Percentiles rank a stretch among this genome's conserved stretches.
phyloP scores from a whole-genome alignment of 106 monocot species.

The Agapanthus africanus region DNA sequence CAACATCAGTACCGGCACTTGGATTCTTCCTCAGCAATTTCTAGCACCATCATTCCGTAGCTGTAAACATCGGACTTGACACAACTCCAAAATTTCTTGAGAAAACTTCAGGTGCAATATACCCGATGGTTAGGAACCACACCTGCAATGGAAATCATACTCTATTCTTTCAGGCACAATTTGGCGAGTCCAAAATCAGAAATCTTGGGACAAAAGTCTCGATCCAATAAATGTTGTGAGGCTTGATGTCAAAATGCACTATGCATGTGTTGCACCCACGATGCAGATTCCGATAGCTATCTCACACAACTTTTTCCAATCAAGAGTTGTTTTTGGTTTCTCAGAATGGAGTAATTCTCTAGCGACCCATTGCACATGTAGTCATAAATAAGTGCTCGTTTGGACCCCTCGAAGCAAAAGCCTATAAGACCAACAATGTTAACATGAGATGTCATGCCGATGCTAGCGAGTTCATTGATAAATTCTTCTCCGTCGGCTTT shows the following conservation, averaged over 20 bases:
- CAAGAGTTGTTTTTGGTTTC: not conserved
- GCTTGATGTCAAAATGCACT: conserved; percentile 30
- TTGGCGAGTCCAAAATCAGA: conserved; percentile 40
- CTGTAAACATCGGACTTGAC: conserved; percentile 39
- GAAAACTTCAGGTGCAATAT: conserved; percentile 36
- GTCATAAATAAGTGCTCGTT: conserved; percentile 19
- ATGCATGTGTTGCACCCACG: conserved; percentile 17
- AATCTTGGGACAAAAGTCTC: conserved; percentile 34
- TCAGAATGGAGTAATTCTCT: conserved; percentile 4
- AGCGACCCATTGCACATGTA: conserved; percentile 25
- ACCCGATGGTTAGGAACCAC: conserved; percentile 25
- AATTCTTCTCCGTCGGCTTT: conserved; percentile 20
- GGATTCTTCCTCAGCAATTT: conserved; percentile 25
- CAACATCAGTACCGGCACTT: not conserved
- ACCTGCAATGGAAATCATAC: conserved; percentile 21
- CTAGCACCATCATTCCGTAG: conserved; percentile 41
- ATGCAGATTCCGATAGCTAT: conserved; percentile 19
- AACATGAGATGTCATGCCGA: conserved; percentile 16
- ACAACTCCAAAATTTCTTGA: conserved; percentile 19
- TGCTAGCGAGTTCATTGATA: conserved; percentile 20
- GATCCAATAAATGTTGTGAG: conserved; percentile 22
- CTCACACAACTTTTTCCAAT: conserved; percentile 15
- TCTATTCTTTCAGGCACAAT: conserved; percentile 22
- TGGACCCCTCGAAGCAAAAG: conserved; percentile 10
- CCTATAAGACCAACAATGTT: conserved; percentile 15